A percentile compares a stretch with the other conserved stretches of the same genome.
Evolutionary conservation across 2,329 filamentous ascomycete species (phyloP).

Genomic region (Colletotrichum truncatum): DNA sequence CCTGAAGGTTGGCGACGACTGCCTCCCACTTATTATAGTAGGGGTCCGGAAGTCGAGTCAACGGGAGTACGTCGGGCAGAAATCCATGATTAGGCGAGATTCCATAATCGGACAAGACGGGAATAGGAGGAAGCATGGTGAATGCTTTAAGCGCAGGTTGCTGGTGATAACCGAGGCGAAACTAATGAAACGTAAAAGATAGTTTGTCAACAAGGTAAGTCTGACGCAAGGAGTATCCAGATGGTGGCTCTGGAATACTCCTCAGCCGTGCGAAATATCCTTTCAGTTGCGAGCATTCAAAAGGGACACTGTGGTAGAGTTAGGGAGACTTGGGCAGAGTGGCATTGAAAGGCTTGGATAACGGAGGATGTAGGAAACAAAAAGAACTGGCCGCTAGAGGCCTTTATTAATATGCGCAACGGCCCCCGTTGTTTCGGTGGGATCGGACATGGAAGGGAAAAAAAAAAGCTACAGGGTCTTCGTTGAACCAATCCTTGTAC

Average conservation of each 20-base stretch:
- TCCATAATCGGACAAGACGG: constrained; percentile 79
- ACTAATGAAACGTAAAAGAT: constrained; percentile 12
- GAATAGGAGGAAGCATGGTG: constrained; percentile 68
- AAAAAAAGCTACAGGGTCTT: not conserved
- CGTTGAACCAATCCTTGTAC: not conserved
- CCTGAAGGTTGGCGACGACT: constrained; percentile 85
- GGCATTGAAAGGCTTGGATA: not conserved
- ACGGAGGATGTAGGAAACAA: not conserved
- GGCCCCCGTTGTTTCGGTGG: constrained; percentile 6
- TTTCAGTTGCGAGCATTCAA: constrained; percentile 23
- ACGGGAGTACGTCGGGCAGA: constrained; percentile 81
- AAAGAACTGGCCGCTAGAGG: not conserved
- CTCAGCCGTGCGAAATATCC: constrained; percentile 64
- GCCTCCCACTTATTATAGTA: constrained; percentile 98
- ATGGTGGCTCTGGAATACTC: constrained; percentile 64
- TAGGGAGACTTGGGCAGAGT: not conserved
- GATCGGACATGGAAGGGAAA: not conserved
- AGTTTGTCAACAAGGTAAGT: constrained; percentile 44
- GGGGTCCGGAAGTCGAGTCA: constrained; percentile 82
- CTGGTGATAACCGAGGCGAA: constrained; percentile 11
- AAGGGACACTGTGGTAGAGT: not conserved
- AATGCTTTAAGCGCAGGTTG: not conserved
- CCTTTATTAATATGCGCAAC: constrained; percentile 20
- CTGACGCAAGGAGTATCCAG: constrained; percentile 74
- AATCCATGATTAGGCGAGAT: constrained; percentile 85